Conservation (phyloP, 1,284 basidiomycete genomes). For the Melanopsichium pennsylvanicum region DNA sequence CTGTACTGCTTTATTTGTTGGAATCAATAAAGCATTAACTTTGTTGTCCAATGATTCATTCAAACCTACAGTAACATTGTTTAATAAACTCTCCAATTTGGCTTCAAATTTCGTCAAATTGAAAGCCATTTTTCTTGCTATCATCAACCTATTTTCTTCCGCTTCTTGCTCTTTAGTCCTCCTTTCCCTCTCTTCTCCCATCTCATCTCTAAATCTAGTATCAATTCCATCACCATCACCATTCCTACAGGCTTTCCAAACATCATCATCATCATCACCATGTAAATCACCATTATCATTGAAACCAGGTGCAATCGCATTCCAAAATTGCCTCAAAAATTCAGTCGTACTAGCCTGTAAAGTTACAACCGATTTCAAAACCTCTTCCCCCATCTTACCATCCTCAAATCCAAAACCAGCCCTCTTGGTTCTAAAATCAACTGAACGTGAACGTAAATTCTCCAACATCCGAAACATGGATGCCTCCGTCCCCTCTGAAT, state of each 20-base stretch:
- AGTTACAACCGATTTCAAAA: slow-evolving; percentile 82
- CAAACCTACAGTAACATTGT: slow-evolving; percentile 1
- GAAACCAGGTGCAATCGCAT: slow-evolving; percentile 76
- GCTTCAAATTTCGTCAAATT: slow-evolving; percentile 12
- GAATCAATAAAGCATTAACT: slow-evolving; percentile 5
- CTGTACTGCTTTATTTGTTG: slow-evolving; percentile 16
- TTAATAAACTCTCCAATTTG: slow-evolving; percentile 9
- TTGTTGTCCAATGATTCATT: slow-evolving; percentile 15
- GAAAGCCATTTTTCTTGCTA: slow-evolving; percentile 29
- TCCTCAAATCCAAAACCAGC: no score
- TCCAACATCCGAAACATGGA: slow-evolving; percentile 18
- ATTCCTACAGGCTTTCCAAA: not conserved
- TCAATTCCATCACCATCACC: no score
- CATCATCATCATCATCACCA: not conserved
- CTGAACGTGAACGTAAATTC: slow-evolving; percentile 12
- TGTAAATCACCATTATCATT: slow-evolving; percentile 7
- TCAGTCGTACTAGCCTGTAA: slow-evolving; percentile 93
- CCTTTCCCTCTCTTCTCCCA: slow-evolving; percentile 2
- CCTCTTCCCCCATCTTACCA: no score
- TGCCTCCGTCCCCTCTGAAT: not conserved
- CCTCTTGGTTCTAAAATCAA: no score
- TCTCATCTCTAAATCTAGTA: no score
- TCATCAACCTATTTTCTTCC: slow-evolving; percentile 11
- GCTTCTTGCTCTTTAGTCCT: slow-evolving; percentile 15
- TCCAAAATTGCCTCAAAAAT: slow-evolving; percentile 95